Percentiles rank a stretch among this genome's conserved stretches.
Evolutionary conservation across 2,329 filamentous ascomycete genomes (phyloP).

Genomic region (Ceratocystis diversiconidia): DNA sequence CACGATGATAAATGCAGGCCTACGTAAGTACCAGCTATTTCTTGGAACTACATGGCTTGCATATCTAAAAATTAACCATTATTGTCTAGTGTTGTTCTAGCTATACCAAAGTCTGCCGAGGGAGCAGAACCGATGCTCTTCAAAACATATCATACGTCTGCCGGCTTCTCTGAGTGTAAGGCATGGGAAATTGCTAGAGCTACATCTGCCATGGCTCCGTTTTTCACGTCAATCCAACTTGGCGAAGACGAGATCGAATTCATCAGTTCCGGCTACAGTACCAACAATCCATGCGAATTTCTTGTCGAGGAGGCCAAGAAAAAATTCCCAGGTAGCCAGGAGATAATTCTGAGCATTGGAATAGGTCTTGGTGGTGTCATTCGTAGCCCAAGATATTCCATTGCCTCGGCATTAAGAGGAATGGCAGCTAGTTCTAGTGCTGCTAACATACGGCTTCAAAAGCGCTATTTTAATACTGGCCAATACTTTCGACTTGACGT

Average conservation of each 20-base stretch:
- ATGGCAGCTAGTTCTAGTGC: background rate
- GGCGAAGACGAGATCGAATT: constrained; percentile 23
- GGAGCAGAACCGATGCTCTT: constrained; percentile 21
- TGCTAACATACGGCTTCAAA: constrained; percentile 8
- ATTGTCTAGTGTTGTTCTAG: background rate
- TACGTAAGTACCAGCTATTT: background rate
- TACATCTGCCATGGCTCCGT: constrained; percentile 23
- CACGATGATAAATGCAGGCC: background rate
- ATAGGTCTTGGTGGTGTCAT: constrained; percentile 22
- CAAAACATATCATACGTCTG: constrained; percentile 22
- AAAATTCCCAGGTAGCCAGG: constrained; percentile 20
- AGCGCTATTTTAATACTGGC: constrained; percentile 18
- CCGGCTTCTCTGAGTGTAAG: constrained; percentile 19
- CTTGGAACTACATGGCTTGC: background rate
- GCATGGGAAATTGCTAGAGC: constrained; percentile 25
- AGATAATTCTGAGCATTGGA: constrained; percentile 22
- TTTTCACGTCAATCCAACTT: constrained; percentile 24
- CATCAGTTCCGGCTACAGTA: constrained; percentile 24
- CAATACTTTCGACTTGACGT: constrained; percentile 23
- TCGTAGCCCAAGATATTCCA: constrained; percentile 9
- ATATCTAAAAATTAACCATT: background rate
- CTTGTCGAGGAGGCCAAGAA: constrained; percentile 23
- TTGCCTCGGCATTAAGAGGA: background rate
- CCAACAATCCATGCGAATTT: constrained; percentile 25
- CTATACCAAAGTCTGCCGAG: background rate